A percentile compares a stretch with the other conserved stretches of the same genome.
phyloP scores from a whole-genome alignment of 2,329 filamentous ascomycete genomes.

The Rutstroemia sp. region DNA sequence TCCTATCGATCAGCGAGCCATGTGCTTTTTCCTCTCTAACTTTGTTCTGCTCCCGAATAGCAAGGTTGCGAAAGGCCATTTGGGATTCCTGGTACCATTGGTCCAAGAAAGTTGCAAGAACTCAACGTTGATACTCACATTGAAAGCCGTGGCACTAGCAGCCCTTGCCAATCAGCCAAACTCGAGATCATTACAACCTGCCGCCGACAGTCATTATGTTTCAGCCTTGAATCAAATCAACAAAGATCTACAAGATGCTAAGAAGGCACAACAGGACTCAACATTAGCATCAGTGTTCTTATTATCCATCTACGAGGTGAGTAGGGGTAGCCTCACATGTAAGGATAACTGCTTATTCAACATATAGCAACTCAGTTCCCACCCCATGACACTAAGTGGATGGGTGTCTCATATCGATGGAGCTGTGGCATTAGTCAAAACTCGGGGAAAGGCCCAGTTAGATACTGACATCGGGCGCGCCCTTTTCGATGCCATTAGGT shows the following conservation, averaged over 20 bases:
- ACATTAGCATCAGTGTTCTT: constrained; percentile 51
- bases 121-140: constrained; percentile 39
- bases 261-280: constrained; percentile 41
- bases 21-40: constrained; percentile 51
- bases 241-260: constrained; percentile 41
- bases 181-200: constrained; percentile 28
- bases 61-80: constrained; percentile 43
- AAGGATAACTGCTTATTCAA: neutral
- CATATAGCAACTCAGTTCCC: constrained; percentile 40
- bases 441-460: constrained; percentile 44
- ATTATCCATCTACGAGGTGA: constrained; percentile 50
- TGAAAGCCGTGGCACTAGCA: constrained; percentile 50
- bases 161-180: constrained; percentile 44
- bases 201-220: constrained; percentile 44
- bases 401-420: constrained; percentile 56
- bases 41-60: constrained; percentile 48
- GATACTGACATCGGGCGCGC: constrained; percentile 44
- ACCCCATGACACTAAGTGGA: constrained; percentile 44
- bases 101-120: constrained; percentile 36
- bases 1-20: constrained; percentile 44
- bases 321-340: neutral
- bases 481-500: constrained; percentile 52
- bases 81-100: constrained; percentile 50
- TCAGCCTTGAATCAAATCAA: constrained; percentile 46
- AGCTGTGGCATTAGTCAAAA: constrained; percentile 50